Evolutionary conservation across 2,329 filamentous ascomycete species (phyloP), one percentile per base, ranked within the genome.

Genomic region (Aspergillus novoparasiticus): DNA sequence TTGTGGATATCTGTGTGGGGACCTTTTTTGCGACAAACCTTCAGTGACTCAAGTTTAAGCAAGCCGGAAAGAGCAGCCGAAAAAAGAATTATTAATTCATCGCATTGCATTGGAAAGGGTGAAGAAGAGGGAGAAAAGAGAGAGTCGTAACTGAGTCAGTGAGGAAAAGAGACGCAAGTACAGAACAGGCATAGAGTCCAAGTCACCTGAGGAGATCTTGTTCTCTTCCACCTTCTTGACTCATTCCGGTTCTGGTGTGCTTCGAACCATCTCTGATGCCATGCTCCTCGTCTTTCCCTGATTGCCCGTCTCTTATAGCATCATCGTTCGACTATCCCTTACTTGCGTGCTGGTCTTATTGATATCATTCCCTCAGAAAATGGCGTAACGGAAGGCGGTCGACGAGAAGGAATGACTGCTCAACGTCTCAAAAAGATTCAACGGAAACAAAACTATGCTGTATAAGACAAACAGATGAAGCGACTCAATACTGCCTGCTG

Each of bases 361-460:
- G 63, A 62, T 68, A 65, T 59, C 67, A 66, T 70, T 55, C 39
- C 53, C 21, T 48, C 54, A 19, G 28, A 56, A 66, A 68, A 70
- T 70, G 68, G 68, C 68, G 66, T 70, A 69, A 69, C 62, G 56
- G 45, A 50, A 41, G 48, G 62, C 28, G 46, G 32, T 61, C 51
- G 46, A 64, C 41, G 50, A 68, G 63, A 64, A 70, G 67, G 63
- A 64, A 70, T 68, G 68, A 69, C 30, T 50, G 46, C 43, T 59
- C 62, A 62, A 57, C 51, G 61, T 61, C 62, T 50, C 60, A 58
- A 61, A 61, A 59, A 63, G 57, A 51, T 58, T 63, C 57, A 62
- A 64, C 59, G 57, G 63, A 58, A 67, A 67, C 65, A 69, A 67
- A 59, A 66, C 64, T 64, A 63, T 56, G 63, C 61, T 61, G 54